These are phyloP conservation scores for Annulohypoxylon nitens DNA, from an alignment of 495 filamentous ascomycete species.

Conservation along the genomic window DNA sequence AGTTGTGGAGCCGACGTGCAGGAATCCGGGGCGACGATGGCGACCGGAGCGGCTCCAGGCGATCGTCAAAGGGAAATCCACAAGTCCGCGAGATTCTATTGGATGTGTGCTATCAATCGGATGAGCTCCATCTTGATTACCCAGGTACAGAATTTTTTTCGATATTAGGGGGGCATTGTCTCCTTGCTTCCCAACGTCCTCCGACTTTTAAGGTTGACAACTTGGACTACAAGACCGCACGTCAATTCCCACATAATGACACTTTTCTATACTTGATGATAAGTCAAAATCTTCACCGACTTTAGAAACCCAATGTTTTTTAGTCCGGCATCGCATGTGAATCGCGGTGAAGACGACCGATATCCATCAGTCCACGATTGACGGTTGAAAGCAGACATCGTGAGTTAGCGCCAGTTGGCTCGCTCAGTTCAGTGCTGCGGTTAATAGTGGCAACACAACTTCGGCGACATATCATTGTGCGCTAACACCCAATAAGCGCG, in stretches of 20 bases:
- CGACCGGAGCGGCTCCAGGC: conserved; percentile 41
- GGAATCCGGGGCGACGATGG: conserved; percentile 34
- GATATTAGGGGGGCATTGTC: conserved; percentile 1
- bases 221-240: conserved; percentile 12
- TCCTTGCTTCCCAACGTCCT: no score
- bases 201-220: neutral
- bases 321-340: conserved; percentile 28
- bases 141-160: conserved; percentile 19
- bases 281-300: conserved; percentile 18
- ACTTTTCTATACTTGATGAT: neutral
- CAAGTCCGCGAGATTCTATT: conserved; percentile 19
- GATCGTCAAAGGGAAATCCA: conserved; percentile 19
- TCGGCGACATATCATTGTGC: conserved; percentile 8
- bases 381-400: conserved; percentile 1
- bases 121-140: conserved; percentile 32
- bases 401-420: neutral
- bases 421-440: conserved; percentile 11
- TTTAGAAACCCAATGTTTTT: neutral
- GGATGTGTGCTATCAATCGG: conserved; percentile 33
- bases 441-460: conserved; percentile 14
- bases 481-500: conserved; percentile 7
- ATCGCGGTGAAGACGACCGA: neutral
- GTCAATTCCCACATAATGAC: neutral
- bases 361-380: neutral
- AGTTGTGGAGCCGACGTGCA: conserved; percentile 38